These are phyloP conservation scores for Canavalia gladiata DNA, from an alignment of 306 rosid genomes.

Conservation along the genomic window DNA sequence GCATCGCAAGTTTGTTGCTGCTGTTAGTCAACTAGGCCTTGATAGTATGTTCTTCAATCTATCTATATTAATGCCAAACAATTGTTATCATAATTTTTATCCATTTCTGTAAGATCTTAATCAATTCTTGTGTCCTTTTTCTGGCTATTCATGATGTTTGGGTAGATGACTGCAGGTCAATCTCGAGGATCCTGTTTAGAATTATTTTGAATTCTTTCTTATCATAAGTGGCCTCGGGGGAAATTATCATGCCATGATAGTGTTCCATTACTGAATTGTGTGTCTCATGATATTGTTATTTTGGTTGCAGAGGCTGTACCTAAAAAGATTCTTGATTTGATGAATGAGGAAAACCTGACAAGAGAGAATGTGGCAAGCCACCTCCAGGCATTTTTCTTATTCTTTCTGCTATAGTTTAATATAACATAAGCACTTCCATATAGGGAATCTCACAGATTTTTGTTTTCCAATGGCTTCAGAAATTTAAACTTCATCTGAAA, in stretches of 20 bases:
- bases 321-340: slow-evolving; percentile 87
- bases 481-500: slow-evolving; percentile 87
- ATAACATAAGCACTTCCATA: slow-evolving; percentile 12
- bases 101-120: background rate
- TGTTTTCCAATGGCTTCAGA: slow-evolving; percentile 59
- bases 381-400: slow-evolving; percentile 74
- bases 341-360: slow-evolving; percentile 93
- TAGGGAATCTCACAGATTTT: slow-evolving; percentile 35
- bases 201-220: background rate
- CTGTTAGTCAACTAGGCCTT: slow-evolving; percentile 87
- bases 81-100: background rate
- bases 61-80: background rate
- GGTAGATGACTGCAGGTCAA: background rate
- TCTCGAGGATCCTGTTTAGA: slow-evolving; percentile 8
- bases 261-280: slow-evolving; percentile 25
- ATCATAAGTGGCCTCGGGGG: background rate
- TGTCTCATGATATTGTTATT: slow-evolving; percentile 14
- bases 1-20: slow-evolving; percentile 88
- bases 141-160: background rate
- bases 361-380: slow-evolving; percentile 99
- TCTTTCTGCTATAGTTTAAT: slow-evolving; percentile 25
- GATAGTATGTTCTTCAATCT: slow-evolving; percentile 76
- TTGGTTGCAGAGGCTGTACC: slow-evolving; percentile 89
- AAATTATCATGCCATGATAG: background rate
- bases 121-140: background rate